A percentile compares a stretch with the other conserved stretches of the same genome.
Evolutionary conservation across 441 rosid genomes (phyloP).

Genomic region (Euphorbia schlechtendalii): DNA sequence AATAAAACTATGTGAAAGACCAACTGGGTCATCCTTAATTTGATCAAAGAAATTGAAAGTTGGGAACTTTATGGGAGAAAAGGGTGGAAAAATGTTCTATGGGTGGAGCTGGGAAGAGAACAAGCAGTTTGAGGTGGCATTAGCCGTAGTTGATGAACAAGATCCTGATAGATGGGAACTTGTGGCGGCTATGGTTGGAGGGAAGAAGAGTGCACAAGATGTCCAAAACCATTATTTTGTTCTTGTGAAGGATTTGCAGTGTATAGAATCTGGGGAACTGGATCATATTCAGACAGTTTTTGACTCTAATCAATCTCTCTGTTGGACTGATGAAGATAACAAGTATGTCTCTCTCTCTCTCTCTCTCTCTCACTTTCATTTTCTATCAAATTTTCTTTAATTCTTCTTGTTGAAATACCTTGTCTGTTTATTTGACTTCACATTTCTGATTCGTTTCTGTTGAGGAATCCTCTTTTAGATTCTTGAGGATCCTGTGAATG

Average conservation of each 20-base stretch:
- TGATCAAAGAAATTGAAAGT: background rate
- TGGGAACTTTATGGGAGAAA: slow-evolving; percentile 14
- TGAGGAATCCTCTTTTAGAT: background rate
- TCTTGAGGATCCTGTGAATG: background rate
- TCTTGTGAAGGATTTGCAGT: slow-evolving; percentile 56
- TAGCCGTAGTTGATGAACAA: slow-evolving; percentile 53
- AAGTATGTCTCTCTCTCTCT: slow-evolving; percentile 25
- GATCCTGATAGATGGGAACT: slow-evolving; percentile 55
- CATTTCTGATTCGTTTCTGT: background rate
- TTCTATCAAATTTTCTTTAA: too few relatives aligned
- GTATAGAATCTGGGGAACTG: slow-evolving; percentile 53
- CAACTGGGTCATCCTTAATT: slow-evolving; percentile 18
- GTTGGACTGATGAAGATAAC: slow-evolving; percentile 51
- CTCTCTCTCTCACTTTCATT: too few relatives aligned
- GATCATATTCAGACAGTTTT: too few relatives aligned
- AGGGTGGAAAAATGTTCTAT: slow-evolving; percentile 25
- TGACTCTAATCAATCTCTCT: slow-evolving; percentile 28
- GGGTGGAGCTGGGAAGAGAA: slow-evolving; percentile 81
- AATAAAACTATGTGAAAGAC: slow-evolving; percentile 32
- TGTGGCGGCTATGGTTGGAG: slow-evolving; percentile 61
- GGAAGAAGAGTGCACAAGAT: slow-evolving; percentile 50
- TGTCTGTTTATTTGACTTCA: too few relatives aligned
- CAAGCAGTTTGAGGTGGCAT: slow-evolving; percentile 62
- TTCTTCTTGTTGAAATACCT: too few relatives aligned
- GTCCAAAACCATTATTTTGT: slow-evolving; percentile 46